Evolutionary conservation across 2,329 filamentous ascomycete species (phyloP).

Genomic region (Fusarium metavorans): DNA sequence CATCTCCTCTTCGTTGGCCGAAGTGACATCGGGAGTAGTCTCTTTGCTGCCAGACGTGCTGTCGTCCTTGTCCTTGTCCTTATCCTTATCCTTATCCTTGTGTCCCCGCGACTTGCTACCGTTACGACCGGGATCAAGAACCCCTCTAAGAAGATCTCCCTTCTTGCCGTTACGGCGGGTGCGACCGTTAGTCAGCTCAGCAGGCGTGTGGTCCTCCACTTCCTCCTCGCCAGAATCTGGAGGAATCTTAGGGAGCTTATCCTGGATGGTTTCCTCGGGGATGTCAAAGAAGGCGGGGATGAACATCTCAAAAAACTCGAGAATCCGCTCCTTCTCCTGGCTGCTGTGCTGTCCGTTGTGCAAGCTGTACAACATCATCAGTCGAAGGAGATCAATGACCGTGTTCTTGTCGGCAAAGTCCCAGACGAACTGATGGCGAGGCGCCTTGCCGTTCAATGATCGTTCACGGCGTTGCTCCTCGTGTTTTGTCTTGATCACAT

Average conservation of each 20-base stretch:
- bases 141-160: constrained; percentile 84
- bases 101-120: constrained; percentile 77
- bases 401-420: constrained; percentile 79
- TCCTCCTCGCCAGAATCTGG: constrained; percentile 82
- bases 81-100: constrained; percentile 56
- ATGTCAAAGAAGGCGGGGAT: constrained; percentile 82
- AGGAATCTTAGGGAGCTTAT: constrained; percentile 76
- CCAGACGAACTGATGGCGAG: constrained; percentile 81
- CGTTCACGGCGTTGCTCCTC: constrained; percentile 87
- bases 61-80: constrained; percentile 63
- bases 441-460: constrained; percentile 69
- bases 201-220: constrained; percentile 76
- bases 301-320: constrained; percentile 82
- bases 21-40: constrained; percentile 86
- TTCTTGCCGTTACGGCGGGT: constrained; percentile 81
- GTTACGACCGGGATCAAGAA: constrained; percentile 82
- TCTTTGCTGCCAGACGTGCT: constrained; percentile 87
- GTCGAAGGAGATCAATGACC: constrained; percentile 70
- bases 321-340: constrained; percentile 79
- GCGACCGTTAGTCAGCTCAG: constrained; percentile 77
- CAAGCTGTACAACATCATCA: constrained; percentile 74
- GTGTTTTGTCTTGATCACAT: constrained; percentile 91
- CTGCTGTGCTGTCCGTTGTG: constrained; percentile 78
- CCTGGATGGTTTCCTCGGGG: constrained; percentile 75
- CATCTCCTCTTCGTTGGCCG: constrained; percentile 82